Evolutionary conservation across 148 eudicot genomes (phyloP).

Genomic region (Fagopyrum esculentum): DNA sequence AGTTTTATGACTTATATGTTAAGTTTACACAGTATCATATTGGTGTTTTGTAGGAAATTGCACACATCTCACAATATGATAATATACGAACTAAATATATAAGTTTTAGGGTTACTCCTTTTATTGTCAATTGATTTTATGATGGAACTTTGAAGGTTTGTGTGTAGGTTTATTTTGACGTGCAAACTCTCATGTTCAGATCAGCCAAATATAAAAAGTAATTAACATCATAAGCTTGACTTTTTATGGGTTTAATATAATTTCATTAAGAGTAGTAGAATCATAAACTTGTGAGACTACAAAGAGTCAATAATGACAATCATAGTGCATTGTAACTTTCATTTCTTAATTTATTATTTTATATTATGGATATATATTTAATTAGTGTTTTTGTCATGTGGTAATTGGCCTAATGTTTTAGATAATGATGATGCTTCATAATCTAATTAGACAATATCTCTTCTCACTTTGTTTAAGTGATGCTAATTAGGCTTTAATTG

Average conservation of each 20-base stretch:
- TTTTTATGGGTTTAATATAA: background rate
- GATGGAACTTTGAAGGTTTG: too few relatives aligned
- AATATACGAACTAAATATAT: too few relatives aligned
- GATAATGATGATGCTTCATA: background rate
- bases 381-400: background rate
- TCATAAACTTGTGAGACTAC: background rate
- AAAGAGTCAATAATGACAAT: background rate
- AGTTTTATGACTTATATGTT: too few relatives aligned
- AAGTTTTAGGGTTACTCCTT: too few relatives aligned
- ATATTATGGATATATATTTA: background rate
- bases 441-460: background rate
- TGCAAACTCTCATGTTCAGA: too few relatives aligned
- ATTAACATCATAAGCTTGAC: too few relatives aligned
- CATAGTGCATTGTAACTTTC: background rate
- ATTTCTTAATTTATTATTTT: background rate
- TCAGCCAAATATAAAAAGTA: too few relatives aligned
- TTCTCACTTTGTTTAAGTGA: background rate
- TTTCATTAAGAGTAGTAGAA: background rate
- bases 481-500: background rate
- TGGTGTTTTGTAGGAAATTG: too few relatives aligned
- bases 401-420: conserved; percentile 1
- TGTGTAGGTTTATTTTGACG: too few relatives aligned
- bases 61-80: too few relatives aligned
- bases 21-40: too few relatives aligned
- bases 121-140: too few relatives aligned